Evolutionary conservation across 345 rosid species (phyloP), one percentile per base, ranked within the genome.

Genomic region (Sisymbrium altissimum): DNA sequence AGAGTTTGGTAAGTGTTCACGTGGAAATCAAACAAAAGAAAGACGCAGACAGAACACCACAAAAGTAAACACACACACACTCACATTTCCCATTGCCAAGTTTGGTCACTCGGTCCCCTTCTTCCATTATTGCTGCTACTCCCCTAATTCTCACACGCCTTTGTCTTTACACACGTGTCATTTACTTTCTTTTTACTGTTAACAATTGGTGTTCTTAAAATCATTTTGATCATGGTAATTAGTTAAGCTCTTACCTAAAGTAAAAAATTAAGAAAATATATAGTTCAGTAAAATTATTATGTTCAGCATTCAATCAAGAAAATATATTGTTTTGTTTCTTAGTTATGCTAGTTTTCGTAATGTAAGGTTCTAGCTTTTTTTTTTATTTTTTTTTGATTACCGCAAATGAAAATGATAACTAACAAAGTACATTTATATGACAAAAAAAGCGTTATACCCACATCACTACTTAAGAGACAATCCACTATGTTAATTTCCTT

Each of bases 31-130:
- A 45, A 64, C 21, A 64, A 44, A 56, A 55, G 71, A 73, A 65
- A 55, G 78, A 65, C 32, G 50, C 66, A 56, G 72, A 66, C 72
- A 73, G 57, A 73, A 65, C 66, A 56, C 72, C 53, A 56, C 72
- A 65, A 73, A n/a, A 73, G 66, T 39, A 73, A 73, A 65, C 71
- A 58, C 13, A 57, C 25, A 27, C 29, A 27, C 78, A 56, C 58
- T 56, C 66, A 27, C 72, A 66, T 61, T 38, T 38, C 32, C 43
- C 61, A 8, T 38, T 38, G 40, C 61, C 59, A 60, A 46, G 72
- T 65, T 56, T 65, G 66, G 72, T 45, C 60, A 73, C 52, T 56
- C 33, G 66, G 72, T 8, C 13, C 71, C 71, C 66, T 49, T 60
- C 68, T 56, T 65, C 72, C 58, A 56, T 73, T 73, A 73, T 73